Evolutionary conservation across 345 rosid species (phyloP).

Genomic region (Rhodamnia argentea): DNA sequence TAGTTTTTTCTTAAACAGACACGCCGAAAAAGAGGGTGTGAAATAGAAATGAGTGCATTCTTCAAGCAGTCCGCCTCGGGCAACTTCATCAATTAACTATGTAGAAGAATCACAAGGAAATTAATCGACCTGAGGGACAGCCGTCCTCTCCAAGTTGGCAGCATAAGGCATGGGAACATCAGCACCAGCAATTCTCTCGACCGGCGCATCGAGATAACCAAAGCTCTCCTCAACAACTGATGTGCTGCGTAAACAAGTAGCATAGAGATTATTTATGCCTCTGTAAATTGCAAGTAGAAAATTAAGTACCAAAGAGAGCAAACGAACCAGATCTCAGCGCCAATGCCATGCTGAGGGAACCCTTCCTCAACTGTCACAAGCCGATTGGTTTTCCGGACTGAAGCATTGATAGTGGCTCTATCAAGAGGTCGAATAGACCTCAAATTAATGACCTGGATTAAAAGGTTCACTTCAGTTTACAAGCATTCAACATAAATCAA

Average conservation of each 20-base stretch:
- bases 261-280: background rate
- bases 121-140: constrained; percentile 73
- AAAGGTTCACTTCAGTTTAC: background rate
- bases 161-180: constrained; percentile 99
- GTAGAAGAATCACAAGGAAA: background rate
- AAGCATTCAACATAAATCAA: background rate
- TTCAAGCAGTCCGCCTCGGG: background rate
- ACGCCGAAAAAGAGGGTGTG: background rate
- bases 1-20: background rate
- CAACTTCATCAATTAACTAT: background rate
- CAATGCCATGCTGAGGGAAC: constrained; percentile 94
- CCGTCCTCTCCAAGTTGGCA: constrained; percentile 87
- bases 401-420: constrained; percentile 73
- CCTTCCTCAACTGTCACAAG: constrained; percentile 96
- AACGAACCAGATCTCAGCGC: constrained; percentile 81
- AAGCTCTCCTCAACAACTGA: constrained; percentile 90
- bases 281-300: background rate
- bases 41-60: background rate
- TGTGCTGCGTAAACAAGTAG: constrained; percentile 30
- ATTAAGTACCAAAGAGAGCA: background rate
- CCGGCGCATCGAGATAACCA: constrained; percentile 78
- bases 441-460: constrained; percentile 71
- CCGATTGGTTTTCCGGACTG: constrained; percentile 92
- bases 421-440: constrained; percentile 94
- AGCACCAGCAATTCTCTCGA: constrained; percentile 86